Evolutionary conservation across 352 stramenopile genomes (phyloP).

Genomic region (Globisporangium acanthophoron): DNA sequence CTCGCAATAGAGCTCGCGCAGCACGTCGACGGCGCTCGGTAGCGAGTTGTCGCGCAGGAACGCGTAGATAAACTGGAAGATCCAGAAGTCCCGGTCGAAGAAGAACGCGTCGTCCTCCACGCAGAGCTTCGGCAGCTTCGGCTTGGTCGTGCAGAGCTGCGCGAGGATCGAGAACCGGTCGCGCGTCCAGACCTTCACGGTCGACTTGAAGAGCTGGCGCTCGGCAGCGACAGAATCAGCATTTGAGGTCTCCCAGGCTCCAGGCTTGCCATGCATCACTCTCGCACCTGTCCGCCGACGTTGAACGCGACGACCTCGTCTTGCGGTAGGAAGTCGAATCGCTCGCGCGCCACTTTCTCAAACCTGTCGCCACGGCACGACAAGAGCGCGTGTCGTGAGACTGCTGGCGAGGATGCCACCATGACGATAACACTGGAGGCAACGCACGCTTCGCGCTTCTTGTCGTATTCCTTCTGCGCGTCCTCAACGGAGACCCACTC

Average conservation of each 20-base stretch:
- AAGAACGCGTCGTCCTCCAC: constrained; percentile 57
- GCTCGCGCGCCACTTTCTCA: constrained; percentile 43
- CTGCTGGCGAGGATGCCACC: too few species aligned
- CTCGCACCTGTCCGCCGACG: constrained; percentile 44
- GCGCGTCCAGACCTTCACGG: constrained; percentile 63
- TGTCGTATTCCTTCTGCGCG: constrained; percentile 54
- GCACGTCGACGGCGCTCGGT: constrained; percentile 41
- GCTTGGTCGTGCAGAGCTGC: constrained; percentile 62
- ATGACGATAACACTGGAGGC: not conserved
- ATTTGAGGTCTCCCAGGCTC: too few species aligned
- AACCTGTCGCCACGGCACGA: constrained; percentile 28
- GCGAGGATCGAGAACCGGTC: constrained; percentile 80
- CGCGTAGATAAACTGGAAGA: constrained; percentile 66
- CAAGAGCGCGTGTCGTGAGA: not conserved
- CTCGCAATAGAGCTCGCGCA: constrained; percentile 77
- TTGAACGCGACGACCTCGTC: constrained; percentile 67
- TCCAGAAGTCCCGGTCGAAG: constrained; percentile 67
- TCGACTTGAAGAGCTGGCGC: constrained; percentile 61
- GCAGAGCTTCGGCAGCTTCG: constrained; percentile 46
- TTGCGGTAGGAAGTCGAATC: constrained; percentile 44
- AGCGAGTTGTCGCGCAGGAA: constrained; percentile 67
- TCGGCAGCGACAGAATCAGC: not conserved
- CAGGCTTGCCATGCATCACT: not conserved
- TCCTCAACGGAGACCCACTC: constrained; percentile 70
- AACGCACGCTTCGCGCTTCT: constrained; percentile 51